These are phyloP conservation scores for Venturia effusa DNA, from an alignment of 2,329 filamentous ascomycete genomes.

Conservation along the genomic window DNA sequence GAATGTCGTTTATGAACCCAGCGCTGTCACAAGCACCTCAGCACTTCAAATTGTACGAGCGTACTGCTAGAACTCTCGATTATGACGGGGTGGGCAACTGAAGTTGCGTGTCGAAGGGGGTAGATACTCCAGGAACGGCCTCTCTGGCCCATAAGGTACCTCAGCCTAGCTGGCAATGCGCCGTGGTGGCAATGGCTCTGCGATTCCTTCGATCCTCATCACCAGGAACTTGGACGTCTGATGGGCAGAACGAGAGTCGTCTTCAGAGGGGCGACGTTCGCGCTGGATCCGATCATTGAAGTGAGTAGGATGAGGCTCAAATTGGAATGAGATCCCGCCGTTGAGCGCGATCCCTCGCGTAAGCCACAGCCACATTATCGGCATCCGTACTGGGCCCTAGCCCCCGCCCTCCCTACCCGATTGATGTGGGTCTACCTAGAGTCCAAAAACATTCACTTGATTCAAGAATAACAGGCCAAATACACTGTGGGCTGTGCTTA, in stretches of 20 bases:
- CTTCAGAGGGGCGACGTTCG: not conserved
- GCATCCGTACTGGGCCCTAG: too few species aligned
- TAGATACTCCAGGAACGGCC: not conserved
- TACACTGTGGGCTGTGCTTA: too few species aligned
- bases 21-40: not conserved
- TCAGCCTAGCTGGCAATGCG: not conserved
- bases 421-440: not conserved
- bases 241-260: not conserved
- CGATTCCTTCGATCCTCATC: not conserved
- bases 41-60: not conserved
- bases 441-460: not conserved
- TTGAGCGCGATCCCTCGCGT: not conserved
- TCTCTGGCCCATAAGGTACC: not conserved
- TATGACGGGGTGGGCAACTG: not conserved
- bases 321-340: not conserved
- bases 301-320: not conserved
- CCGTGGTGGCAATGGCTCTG: not conserved
- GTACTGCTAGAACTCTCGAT: not conserved
- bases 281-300: not conserved
- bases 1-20: not conserved
- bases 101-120: not conserved
- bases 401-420: not conserved
- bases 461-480: too few species aligned
- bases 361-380: not conserved
- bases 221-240: not conserved